Evolutionary conservation across 495 filamentous ascomycete species (phyloP).

Genomic region (Talaromyces liani): DNA sequence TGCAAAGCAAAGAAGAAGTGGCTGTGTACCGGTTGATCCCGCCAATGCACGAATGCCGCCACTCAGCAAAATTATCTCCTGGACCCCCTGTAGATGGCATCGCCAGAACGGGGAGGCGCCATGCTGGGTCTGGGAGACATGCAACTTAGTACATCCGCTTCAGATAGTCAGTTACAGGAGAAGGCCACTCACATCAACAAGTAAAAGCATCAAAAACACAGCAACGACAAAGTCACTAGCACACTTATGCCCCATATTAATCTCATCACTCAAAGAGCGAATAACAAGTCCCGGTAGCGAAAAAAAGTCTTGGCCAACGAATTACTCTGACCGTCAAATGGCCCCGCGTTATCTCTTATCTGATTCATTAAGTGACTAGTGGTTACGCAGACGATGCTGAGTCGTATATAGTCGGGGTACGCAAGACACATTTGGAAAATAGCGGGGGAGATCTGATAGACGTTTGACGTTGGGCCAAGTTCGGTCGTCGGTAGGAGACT

Average conservation of each 20-base stretch:
- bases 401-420: constrained; percentile 18
- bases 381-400: constrained; percentile 24
- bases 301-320: constrained; percentile 19
- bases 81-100: constrained; percentile 21
- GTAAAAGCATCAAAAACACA: constrained; percentile 1
- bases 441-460: constrained; percentile 18
- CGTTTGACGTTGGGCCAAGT: constrained; percentile 21
- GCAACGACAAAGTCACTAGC: constrained; percentile 18
- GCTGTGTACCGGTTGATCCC: constrained; percentile 11
- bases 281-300: constrained; percentile 21
- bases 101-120: constrained; percentile 21
- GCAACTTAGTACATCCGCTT: no score
- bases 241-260: constrained; percentile 11
- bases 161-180: no score
- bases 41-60: constrained; percentile 17
- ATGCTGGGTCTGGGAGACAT: constrained; percentile 18
- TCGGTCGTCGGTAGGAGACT: constrained; percentile 16
- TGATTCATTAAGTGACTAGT: constrained; percentile 26
- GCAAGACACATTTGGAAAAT: constrained; percentile 5
- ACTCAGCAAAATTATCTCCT: constrained; percentile 19
- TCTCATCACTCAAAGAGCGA: constrained; percentile 23
- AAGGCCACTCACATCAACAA: no score
- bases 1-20: constrained; percentile 16
- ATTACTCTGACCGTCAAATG: neutral
- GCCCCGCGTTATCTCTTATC: constrained; percentile 7